Base-by-base conservation (phyloP, 441 rosid species). In the Jatropha multifida region DNA sequence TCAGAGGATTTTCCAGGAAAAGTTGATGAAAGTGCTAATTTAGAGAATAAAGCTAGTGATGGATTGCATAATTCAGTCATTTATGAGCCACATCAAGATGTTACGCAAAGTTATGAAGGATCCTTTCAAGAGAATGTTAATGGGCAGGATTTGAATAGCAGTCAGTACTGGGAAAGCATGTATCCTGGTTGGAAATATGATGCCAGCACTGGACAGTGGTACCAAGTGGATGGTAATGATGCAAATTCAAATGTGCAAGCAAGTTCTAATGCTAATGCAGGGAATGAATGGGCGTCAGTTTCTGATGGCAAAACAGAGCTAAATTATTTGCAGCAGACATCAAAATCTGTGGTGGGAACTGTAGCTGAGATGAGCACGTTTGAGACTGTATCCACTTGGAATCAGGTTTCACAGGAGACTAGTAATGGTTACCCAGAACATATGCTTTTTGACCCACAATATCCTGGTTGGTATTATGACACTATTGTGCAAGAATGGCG, bases 101-200 rank as follows among this genome's bases (percentile, higher is more conserved):
- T 76, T 76, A 17, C 75, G 10, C 88, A 83, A 64, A 76, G 80
- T 75, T 69, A 81, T 68, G 88, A 81, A 54, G 83, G 76, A 66
- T 83, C 81, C 27, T 51, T 52, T 61, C 76, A 74, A 56, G 84
- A 78, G 52, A 80, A 72, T 74, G 82, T 75, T 51, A 85, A 83
- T 78, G 90, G 74, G 69, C 92, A 88, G 77, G 91, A 83, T 79
- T 46, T 83, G 66, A 86, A 79, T 83, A 82, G 82, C 77, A 86
- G 81, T 76, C 93, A 88, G 79, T 72, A 89, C 65, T 92, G 96
- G 98, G 98, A 94, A 78, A 86, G 78, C 81, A 71, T 85, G 82
- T 96, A 92, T 84, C 98, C 99, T 0, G 99, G 99, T n/a, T 96
- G 99, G 99, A 88, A 83, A 77, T 89, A 78, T 81, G 98, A 96